phyloP scores from a whole-genome alignment of 208 protist genomes.

The Leishmania amazonensis region DNA sequence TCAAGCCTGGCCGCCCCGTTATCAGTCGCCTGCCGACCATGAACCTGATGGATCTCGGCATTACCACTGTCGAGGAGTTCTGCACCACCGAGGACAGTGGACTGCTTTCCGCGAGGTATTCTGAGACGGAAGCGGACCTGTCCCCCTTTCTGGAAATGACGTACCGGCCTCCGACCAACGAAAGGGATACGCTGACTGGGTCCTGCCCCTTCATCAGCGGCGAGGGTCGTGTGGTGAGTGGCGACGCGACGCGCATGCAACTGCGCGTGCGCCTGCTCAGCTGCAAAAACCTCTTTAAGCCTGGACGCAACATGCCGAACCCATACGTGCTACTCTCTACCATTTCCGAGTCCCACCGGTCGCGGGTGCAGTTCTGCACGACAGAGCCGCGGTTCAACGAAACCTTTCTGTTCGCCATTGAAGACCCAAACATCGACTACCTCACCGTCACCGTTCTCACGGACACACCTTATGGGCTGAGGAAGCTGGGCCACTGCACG shows the following conservation, averaged over 20 bases:
- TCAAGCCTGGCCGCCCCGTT: slow-evolving; percentile 4
- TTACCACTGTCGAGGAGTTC: slow-evolving; percentile 64
- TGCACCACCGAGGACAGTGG: slow-evolving; percentile 26
- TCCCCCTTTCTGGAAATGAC: slow-evolving; percentile 16
- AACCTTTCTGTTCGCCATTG: slow-evolving; percentile 62
- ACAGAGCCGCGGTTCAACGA: slow-evolving; percentile 69
- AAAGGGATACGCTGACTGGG: not conserved
- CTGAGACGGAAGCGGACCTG: slow-evolving; percentile 31
- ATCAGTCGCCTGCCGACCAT: slow-evolving; percentile 22
- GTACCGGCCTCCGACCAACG: not conserved
- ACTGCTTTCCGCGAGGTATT: slow-evolving; percentile 14
- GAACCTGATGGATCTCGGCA: slow-evolving; percentile 72
- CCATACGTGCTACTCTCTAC: slow-evolving; percentile 85
- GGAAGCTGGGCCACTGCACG: slow-evolving; percentile 76
- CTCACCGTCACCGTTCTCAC: slow-evolving; percentile 77
- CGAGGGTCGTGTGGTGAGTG: not conserved
- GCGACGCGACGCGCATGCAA: slow-evolving; percentile 13
- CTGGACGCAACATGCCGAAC: slow-evolving; percentile 38
- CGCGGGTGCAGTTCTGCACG: slow-evolving; percentile 58
- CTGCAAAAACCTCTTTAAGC: slow-evolving; percentile 60
- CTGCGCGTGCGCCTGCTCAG: slow-evolving; percentile 68
- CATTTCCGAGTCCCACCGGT: slow-evolving; percentile 55
- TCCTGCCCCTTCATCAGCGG: not conserved
- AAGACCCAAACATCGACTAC: slow-evolving; percentile 54
- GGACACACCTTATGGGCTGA: slow-evolving; percentile 77